phyloP scores from a whole-genome alignment of 306 rosid genomes.

The Cucurbita ficifolia region DNA sequence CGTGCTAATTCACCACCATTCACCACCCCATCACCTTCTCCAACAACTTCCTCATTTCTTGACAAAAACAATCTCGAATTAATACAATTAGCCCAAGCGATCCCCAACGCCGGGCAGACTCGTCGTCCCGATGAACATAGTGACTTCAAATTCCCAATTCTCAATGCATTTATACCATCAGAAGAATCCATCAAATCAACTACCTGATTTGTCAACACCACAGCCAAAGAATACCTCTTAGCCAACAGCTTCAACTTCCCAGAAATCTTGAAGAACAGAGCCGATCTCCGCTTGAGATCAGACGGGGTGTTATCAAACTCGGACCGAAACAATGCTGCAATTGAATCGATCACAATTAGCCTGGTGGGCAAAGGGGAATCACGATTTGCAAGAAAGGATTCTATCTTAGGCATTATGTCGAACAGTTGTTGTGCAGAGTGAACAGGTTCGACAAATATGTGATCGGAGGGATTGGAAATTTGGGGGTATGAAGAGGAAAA shows the following conservation, averaged over 20 bases:
- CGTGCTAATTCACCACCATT: slow-evolving; percentile 3
- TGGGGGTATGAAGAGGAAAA: slow-evolving; percentile 16
- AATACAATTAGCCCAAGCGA: slow-evolving; percentile 78
- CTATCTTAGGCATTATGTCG: slow-evolving; percentile 30
- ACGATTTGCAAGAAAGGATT: slow-evolving; percentile 8
- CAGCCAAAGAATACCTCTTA: slow-evolving; percentile 38
- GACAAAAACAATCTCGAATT: slow-evolving; percentile 71
- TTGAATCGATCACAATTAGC: slow-evolving; percentile 60
- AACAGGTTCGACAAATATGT: slow-evolving; percentile 31
- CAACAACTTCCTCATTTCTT: slow-evolving; percentile 24
- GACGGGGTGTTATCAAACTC: slow-evolving; percentile 52
- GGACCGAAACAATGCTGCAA: slow-evolving; percentile 73
- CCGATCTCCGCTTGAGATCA: slow-evolving; percentile 52
- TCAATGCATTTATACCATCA: slow-evolving; percentile 31
- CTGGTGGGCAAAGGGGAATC: slow-evolving; percentile 32
- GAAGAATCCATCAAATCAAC: slow-evolving; percentile 41
- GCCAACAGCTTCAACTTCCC: slow-evolving; percentile 52
- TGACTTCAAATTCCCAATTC: slow-evolving; percentile 43
- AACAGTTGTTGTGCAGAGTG: slow-evolving; percentile 38
- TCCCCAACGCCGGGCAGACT: slow-evolving; percentile 72
- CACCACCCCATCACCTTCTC: slow-evolving; percentile 3
- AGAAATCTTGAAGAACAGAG: slow-evolving; percentile 55
- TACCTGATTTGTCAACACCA: slow-evolving; percentile 73
- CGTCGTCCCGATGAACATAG: slow-evolving; percentile 49
- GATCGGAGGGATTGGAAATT: slow-evolving; percentile 23